Evolutionary conservation across 2,329 filamentous ascomycete species (phyloP), one percentile per base, ranked within the genome.

Genomic region (Gnomoniopsis smithogilvyi): DNA sequence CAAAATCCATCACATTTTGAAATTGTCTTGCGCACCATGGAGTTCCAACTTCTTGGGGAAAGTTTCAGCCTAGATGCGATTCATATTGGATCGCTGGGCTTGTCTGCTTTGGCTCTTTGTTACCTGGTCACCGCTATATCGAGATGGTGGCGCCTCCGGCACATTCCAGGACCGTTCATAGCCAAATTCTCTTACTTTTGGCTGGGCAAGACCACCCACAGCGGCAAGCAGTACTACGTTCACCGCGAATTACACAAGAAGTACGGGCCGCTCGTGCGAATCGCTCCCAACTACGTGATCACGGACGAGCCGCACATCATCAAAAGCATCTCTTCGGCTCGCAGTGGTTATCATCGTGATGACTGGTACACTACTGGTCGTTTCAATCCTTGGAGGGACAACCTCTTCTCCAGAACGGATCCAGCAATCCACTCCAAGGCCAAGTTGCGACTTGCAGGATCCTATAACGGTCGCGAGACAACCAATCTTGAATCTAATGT

Each of bases 161-260:
- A 55, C 24, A 69, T 71, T 51, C 43, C 56, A 17, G 67, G 67
- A 14, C 46, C 49, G 10, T 61, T 51, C 14, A 58, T 67, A 2
- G 68, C 67, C 12, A 68, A 68, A 11, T 72, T 74, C 33, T 72
- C 70, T 4, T 71, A 72, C 61, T 24, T 68, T 7, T 74, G 70
- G 70, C 56, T 73, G 34, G 62, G 58, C 17, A 62, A 62, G 7
- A 58, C 63, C 4, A 62, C 62, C 3, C 51, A 48, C 30, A 67
- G 58, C 33, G 69, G 68, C 33, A 63, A 61, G 19, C 65, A 67
- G 55, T 66, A 64, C 43, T 59, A 66, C 30, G 51, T 62, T 6
- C 67, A 68, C 51, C 61, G 59, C 4, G 63, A 64, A 8, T 59
- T 67, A 3, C 64, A 64, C 15, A 51, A 65, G 6, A 59, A 62